Conservation (phyloP, 2,329 filamentous ascomycete species). For the Talaromyces verruculosus region DNA sequence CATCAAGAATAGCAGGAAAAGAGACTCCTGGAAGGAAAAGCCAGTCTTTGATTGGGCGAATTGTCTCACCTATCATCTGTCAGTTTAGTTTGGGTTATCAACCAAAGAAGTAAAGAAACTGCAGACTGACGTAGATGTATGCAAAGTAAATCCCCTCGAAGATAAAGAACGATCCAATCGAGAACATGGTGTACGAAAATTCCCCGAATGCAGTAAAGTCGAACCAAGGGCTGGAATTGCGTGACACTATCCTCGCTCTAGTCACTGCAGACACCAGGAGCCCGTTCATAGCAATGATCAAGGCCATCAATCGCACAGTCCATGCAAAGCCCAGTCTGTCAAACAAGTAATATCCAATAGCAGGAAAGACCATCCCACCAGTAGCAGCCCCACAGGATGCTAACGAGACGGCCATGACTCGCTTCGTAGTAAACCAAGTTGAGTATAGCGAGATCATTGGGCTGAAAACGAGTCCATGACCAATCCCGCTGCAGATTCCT, state of each 20-base stretch:
- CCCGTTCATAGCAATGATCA: constrained; percentile 1
- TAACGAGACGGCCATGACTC: constrained; percentile 41
- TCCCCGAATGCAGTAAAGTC: constrained; percentile 11
- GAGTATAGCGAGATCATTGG: constrained; percentile 32
- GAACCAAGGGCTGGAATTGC: constrained; percentile 4
- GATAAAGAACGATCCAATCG: constrained; percentile 11
- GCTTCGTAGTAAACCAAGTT: constrained; percentile 26
- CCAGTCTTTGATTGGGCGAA: constrained; percentile 6
- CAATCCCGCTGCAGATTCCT: constrained; percentile 43
- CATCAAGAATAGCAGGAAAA: constrained; percentile 11
- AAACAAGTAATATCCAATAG: constrained; percentile 34
- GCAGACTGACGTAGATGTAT: constrained; percentile 10
- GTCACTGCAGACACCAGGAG: not conserved
- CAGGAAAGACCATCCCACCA: constrained; percentile 48
- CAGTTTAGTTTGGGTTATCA: not conserved
- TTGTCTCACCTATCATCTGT: constrained; percentile 9
- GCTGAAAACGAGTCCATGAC: constrained; percentile 46
- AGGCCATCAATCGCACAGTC: constrained; percentile 12
- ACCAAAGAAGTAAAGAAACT: not conserved
- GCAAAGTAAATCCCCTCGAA: constrained; percentile 13
- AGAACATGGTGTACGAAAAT: constrained; percentile 10
- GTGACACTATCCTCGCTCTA: not conserved
- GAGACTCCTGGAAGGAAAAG: constrained; percentile 14
- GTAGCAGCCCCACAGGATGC: constrained; percentile 40
- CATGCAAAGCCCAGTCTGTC: constrained; percentile 13